Base-by-base conservation (phyloP, 1,139 yeast genomes). In the Debaryomyces singareniensis region DNA sequence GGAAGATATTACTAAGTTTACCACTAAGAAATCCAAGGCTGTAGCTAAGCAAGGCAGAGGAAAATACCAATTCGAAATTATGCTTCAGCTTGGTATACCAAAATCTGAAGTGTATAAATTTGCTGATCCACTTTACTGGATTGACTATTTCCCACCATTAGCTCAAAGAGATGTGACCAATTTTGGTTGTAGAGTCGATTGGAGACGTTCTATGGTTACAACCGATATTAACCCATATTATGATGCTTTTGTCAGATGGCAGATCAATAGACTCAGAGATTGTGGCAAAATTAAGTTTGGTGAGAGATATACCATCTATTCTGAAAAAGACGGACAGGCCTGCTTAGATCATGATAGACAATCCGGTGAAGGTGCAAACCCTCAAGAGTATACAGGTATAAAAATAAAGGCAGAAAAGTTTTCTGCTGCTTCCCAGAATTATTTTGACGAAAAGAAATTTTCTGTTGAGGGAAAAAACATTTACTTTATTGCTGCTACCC, bases 291-390 rank as follows among this genome's bases (percentile, higher is more conserved):
- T 91, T 63, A 91, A 89, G 68, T 91, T 91, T 48, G 99, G 98
- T 57, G 95, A 91, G 67, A 81, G 99, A 66, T 86, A 87, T 69
- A 93, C 99, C 43, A 86, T 91, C 47, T 91, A 85, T 64, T 89
- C 97, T 25, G 95, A 89, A 53, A 89, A 84, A 65, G 98, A 91
- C 61, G 96, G 96, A 38, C 99, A 91, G 68, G 95, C 98, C 28
- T 91, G 99, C 71, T 89, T 91, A 87, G 98, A 91, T 61, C 99
- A 91, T 60, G 99, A 91, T 61, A 82, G 99, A 71, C 82, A 75
- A 58, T 76, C 91, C 30, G 99, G 99, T 54, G 99, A 91, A 68
- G 98, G 95, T 56, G 89, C 91, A 30, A 75, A 81, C 44, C 96
- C 98, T 26, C 98, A 93, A 61, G 98, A 91, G 59, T 91, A 91